Evolutionary conservation across 2,329 filamentous ascomycete genomes (phyloP).

Genomic region (Davidsoniella virescens): DNA sequence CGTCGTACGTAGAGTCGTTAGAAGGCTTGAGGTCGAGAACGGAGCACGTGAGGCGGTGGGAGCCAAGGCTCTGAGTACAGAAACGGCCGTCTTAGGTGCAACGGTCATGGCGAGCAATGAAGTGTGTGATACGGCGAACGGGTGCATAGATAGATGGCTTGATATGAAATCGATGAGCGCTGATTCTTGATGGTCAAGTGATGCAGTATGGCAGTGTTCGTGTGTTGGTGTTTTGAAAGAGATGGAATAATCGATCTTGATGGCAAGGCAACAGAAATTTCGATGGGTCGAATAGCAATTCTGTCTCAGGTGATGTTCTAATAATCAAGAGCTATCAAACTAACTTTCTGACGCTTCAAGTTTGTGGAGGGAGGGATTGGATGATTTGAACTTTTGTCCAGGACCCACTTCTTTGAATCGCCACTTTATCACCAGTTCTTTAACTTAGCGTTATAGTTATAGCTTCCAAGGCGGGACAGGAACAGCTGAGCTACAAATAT

Average conservation of each 20-base stretch:
- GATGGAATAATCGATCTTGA: background rate
- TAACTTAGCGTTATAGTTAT: too few species aligned
- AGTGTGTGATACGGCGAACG: background rate
- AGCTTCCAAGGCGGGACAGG: too few species aligned
- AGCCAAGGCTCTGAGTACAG: background rate
- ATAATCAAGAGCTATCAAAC: background rate
- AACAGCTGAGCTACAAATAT: too few species aligned
- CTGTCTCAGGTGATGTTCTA: background rate
- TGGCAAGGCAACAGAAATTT: too few species aligned
- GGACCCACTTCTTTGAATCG: conserved; percentile 4
- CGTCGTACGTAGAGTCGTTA: background rate
- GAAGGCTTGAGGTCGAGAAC: conserved; percentile 4
- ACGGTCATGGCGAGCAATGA: conserved; percentile 1
- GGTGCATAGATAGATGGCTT: background rate
- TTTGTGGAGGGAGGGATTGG: background rate
- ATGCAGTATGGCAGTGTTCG: too few species aligned
- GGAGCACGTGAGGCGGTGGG: background rate
- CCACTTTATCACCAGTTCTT: background rate
- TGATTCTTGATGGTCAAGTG: too few species aligned
- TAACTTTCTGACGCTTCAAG: too few species aligned
- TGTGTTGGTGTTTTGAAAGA: too few species aligned
- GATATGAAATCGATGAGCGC: too few species aligned
- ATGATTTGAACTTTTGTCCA: conserved; percentile 1
- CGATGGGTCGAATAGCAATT: background rate
- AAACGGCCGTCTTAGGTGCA: conserved; percentile 1